Percentiles rank a stretch among this genome's conserved stretches.
Conservation (phyloP, 2,329 filamentous ascomycete species). For the Colletotrichum noveboracense region DNA sequence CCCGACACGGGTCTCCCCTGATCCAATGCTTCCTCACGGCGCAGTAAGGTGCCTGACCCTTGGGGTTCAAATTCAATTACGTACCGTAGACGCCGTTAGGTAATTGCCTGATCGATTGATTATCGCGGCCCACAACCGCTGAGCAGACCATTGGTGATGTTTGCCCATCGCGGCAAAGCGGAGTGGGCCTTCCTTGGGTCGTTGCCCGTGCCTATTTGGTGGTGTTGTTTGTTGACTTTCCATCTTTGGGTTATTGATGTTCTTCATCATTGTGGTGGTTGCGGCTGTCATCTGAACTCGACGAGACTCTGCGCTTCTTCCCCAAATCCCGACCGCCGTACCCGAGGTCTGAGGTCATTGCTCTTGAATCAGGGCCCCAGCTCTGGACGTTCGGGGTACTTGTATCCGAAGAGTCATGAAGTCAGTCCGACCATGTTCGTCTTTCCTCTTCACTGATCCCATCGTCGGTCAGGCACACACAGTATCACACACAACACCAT, state of each 20-base stretch:
- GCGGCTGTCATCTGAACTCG: not conserved
- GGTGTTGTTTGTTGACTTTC: not conserved
- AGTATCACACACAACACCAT: not conserved
- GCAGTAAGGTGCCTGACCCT: not conserved
- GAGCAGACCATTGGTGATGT: not conserved
- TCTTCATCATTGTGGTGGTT: not conserved
- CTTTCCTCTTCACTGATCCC: not conserved
- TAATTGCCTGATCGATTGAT: not conserved
- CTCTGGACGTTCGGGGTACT: not conserved
- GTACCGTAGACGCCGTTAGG: not conserved
- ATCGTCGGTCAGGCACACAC: not conserved
- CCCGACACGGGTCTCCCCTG: constrained; percentile 2
- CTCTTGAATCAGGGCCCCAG: not conserved
- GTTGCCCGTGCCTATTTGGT: not conserved
- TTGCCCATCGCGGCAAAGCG: not conserved
- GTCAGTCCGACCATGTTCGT: not conserved
- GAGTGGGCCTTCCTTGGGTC: not conserved
- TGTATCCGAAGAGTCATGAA: not conserved
- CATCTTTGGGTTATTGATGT: not conserved
- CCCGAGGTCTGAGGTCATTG: not conserved
- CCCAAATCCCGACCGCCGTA: not conserved
- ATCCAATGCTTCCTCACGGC: not conserved
- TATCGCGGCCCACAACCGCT: not conserved
- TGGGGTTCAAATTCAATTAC: not conserved
- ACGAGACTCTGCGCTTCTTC: not conserved